These are phyloP conservation scores for Leccinum pseudoinsigne DNA, from an alignment of 1,284 basidiomycete genomes.

Conservation along the genomic window DNA sequence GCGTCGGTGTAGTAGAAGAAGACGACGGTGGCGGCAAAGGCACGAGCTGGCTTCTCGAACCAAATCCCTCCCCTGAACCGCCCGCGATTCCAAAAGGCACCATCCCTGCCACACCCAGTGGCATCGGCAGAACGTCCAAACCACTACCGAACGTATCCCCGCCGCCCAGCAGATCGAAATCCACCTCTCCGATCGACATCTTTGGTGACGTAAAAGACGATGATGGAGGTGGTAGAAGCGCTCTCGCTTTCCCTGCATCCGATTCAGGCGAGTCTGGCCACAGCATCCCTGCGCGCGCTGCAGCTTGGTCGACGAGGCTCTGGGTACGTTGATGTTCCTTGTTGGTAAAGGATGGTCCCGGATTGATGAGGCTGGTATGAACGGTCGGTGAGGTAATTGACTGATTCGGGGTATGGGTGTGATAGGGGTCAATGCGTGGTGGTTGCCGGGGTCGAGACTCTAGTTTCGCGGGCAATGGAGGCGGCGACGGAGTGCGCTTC, in stretches of 20 bases:
- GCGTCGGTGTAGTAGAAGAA: conserved; percentile 9
- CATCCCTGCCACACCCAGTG: neutral
- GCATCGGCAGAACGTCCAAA: neutral
- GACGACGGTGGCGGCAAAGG: conserved; percentile 4
- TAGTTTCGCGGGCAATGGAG: conserved; percentile 43
- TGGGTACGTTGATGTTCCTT: conserved; percentile 50
- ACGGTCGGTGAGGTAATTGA: conserved; percentile 21
- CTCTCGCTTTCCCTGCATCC: neutral
- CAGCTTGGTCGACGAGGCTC: conserved; percentile 54
- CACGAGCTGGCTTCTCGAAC: conserved; percentile 8
- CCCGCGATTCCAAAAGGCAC: neutral
- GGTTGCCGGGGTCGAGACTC: conserved; percentile 5
- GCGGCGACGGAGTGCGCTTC: conserved; percentile 41
- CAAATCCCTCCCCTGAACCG: conserved; percentile 4
- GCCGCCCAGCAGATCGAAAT: conserved; percentile 22
- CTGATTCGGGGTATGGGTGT: conserved; percentile 23
- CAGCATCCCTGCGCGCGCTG: conserved; percentile 45
- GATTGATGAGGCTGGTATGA: conserved; percentile 22
- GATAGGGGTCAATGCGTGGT: conserved; percentile 16
- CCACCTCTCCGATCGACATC: conserved; percentile 2
- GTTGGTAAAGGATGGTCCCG: conserved; percentile 23
- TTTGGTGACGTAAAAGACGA: conserved; percentile 40
- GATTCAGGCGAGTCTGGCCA: conserved; percentile 57
- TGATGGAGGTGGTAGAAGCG: conserved; percentile 44
- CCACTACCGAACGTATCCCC: neutral